phyloP scores from a whole-genome alignment of 1,139 yeast species.

The Suhomyces taliae region DNA sequence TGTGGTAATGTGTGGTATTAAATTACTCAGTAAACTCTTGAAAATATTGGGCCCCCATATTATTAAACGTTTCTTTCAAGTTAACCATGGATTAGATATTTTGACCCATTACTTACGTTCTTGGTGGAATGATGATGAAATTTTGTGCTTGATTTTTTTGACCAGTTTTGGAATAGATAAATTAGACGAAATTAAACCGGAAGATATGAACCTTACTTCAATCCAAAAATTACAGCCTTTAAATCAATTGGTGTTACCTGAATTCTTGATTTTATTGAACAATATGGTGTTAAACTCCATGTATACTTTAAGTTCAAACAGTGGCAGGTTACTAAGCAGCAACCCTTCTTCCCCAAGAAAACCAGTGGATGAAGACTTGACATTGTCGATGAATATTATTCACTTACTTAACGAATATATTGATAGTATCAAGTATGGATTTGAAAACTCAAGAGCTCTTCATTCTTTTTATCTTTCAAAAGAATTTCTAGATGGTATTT shows the following conservation, averaged over 20 bases:
- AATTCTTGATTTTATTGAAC: conserved; percentile 40
- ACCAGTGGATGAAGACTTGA: conserved; percentile 20
- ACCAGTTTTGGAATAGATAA: conserved; percentile 43
- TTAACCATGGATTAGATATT: conserved; percentile 55
- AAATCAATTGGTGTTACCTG: conserved; percentile 34
- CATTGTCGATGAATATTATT: conserved; percentile 31
- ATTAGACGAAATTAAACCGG: not conserved
- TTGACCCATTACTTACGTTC: conserved; percentile 45
- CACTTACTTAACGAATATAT: conserved; percentile 38
- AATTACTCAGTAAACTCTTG: conserved; percentile 51
- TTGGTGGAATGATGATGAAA: conserved; percentile 48
- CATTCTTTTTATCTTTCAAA: conserved; percentile 26
- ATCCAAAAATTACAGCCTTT: conserved; percentile 2
- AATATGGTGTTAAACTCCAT: conserved; percentile 40
- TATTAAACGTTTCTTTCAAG: conserved; percentile 49
- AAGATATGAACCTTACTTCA: conserved; percentile 4
- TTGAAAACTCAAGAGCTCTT: conserved; percentile 23
- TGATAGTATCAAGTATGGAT: conserved; percentile 33
- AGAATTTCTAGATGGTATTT: conserved; percentile 42
- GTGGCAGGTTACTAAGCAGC: conserved; percentile 39
- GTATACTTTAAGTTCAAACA: conserved; percentile 29
- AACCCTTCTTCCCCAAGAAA: conserved; percentile 36
- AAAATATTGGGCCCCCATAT: conserved; percentile 47
- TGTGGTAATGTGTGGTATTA: conserved; percentile 48
- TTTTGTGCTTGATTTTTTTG: conserved; percentile 34